phyloP scores from a whole-genome alignment of 1,139 yeast species.

The Taiozyma onychis region DNA sequence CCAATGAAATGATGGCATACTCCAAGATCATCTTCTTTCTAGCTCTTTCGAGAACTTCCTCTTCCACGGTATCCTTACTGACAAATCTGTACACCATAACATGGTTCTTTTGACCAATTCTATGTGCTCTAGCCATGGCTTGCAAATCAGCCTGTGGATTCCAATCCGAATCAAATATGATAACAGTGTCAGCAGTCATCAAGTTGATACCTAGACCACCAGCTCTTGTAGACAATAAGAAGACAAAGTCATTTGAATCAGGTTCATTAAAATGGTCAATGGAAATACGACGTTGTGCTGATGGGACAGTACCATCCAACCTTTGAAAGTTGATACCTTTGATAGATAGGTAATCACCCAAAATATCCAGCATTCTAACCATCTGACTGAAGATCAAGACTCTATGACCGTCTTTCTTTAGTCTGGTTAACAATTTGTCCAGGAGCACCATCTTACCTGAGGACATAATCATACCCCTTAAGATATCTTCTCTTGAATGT shows the following conservation, averaged over 20 bases:
- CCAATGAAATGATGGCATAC: conserved; percentile 93
- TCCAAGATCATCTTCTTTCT: conserved; percentile 97
- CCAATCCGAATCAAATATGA: conserved; percentile 98
- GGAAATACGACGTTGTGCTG: conserved; percentile 87
- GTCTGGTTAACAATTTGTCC: conserved; percentile 79
- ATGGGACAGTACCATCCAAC: conserved; percentile 94
- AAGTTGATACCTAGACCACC: conserved; percentile 98
- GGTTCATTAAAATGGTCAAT: conserved; percentile 97
- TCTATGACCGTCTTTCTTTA: conserved; percentile 91
- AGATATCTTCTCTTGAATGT: conserved; percentile 65
- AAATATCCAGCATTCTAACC: conserved; percentile 93
- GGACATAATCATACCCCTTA: conserved; percentile 93
- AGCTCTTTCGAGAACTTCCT: conserved; percentile 93
- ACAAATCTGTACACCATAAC: conserved; percentile 97
- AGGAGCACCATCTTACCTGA: conserved; percentile 96
- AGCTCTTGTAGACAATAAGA: conserved; percentile 89
- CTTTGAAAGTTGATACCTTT: conserved; percentile 92
- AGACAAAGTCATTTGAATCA: conserved; percentile 87
- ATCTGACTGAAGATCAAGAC: conserved; percentile 93
- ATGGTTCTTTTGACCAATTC: conserved; percentile 97
- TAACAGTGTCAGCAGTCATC: conserved; percentile 98
- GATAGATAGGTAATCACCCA: conserved; percentile 87
- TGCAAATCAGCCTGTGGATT: conserved; percentile 98
- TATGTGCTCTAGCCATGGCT: conserved; percentile 99
- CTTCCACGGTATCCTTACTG: conserved; percentile 95